Conservation (phyloP, 148 eudicot genomes). For the Vaccinium darrowii region DNA sequence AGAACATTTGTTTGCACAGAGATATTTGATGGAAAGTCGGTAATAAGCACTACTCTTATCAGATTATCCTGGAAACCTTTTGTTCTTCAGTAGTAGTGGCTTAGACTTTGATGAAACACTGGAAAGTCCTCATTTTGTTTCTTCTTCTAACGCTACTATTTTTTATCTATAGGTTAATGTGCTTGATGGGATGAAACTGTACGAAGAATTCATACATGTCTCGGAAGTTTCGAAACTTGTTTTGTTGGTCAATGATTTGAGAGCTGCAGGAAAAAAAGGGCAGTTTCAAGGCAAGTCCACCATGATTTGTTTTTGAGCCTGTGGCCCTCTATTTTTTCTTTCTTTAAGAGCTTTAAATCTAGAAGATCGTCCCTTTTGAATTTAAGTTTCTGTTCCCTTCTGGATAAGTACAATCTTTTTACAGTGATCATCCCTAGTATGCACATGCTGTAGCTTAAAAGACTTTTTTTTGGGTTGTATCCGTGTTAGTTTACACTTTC, state of each 20-base stretch:
- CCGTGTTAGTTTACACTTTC: background rate
- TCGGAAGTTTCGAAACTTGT: conserved; percentile 44
- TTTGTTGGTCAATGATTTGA: conserved; percentile 47
- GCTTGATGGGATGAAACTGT: conserved; percentile 50
- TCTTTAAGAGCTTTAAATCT: background rate
- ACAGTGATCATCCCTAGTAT: background rate
- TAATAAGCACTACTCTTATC: conserved; percentile 25
- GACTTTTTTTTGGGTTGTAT: background rate
- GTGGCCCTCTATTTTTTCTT: background rate
- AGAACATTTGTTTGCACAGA: conserved; percentile 46
- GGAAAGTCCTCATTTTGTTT: background rate
- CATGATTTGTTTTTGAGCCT: background rate
- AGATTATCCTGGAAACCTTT: background rate
- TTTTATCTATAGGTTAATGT: conserved; percentile 37
- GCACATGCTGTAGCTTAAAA: background rate
- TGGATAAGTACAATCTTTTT: background rate
- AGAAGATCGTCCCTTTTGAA: background rate
- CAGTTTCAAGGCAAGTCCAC: conserved; percentile 46
- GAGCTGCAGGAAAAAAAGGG: conserved; percentile 49
- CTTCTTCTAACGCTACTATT: conserved; percentile 9
- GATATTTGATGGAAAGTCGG: conserved; percentile 46
- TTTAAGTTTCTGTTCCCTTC: background rate
- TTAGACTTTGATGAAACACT: background rate
- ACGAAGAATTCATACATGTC: conserved; percentile 37
- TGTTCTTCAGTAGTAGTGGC: background rate